Conservation (phyloP, 768 basidiomycete species). For the Leucosporidium creatinivorum region DNA sequence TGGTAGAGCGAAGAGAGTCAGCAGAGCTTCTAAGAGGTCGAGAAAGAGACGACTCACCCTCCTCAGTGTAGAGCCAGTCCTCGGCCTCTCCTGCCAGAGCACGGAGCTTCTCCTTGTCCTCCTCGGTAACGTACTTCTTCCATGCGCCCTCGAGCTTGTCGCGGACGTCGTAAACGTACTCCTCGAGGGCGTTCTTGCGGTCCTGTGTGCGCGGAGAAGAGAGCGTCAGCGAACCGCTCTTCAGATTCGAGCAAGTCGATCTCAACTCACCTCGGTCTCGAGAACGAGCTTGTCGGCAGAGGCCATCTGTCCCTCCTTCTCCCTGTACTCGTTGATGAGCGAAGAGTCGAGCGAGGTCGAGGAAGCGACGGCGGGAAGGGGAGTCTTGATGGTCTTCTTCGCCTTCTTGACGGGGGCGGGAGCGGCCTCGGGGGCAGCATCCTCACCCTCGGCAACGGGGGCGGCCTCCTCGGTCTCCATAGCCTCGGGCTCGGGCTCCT, state of each 20-base stretch:
- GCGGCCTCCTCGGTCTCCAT: constrained; percentile 60
- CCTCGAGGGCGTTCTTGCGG: constrained; percentile 96
- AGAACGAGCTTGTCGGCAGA: constrained; percentile 88
- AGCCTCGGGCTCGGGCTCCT: constrained; percentile 51
- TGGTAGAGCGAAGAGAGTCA: background rate
- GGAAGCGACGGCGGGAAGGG: constrained; percentile 63
- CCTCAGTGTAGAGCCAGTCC: constrained; percentile 96
- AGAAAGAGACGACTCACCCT: constrained; percentile 40
- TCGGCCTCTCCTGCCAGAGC: constrained; percentile 67
- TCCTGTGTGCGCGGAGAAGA: constrained; percentile 51
- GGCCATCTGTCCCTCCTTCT: constrained; percentile 83
- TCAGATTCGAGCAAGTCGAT: background rate
- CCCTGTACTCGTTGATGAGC: constrained; percentile 58
- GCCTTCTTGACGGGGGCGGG: constrained; percentile 58
- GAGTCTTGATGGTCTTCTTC: constrained; percentile 78
- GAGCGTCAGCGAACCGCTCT: constrained; percentile 12
- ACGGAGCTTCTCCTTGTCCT: constrained; percentile 72
- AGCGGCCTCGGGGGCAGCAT: constrained; percentile 46
- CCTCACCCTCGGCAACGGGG: constrained; percentile 16
- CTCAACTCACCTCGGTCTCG: constrained; percentile 77
- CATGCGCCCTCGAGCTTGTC: constrained; percentile 69
- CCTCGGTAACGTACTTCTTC: constrained; percentile 60
- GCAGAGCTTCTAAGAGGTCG: background rate
- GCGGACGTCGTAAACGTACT: constrained; percentile 80
- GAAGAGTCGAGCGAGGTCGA: constrained; percentile 59